A percentile compares a stretch with the other conserved stretches of the same genome.
Conservation (phyloP, 495 filamentous ascomycete species). For the Astrothelium macrocarpum region DNA sequence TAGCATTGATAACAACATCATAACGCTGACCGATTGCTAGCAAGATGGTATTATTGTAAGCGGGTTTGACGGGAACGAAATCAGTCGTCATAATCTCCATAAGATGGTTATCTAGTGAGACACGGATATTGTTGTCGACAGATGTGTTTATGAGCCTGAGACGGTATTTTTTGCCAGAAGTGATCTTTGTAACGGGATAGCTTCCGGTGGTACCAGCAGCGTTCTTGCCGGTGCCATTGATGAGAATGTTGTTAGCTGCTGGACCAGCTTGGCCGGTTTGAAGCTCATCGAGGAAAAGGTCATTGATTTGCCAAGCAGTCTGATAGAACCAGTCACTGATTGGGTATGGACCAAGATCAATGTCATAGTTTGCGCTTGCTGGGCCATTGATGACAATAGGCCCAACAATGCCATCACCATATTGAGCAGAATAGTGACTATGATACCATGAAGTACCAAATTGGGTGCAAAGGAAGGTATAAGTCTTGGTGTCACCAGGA, state of each 20-base stretch:
- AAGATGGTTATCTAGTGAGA: conserved; percentile 25
- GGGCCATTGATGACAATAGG: conserved; percentile 32
- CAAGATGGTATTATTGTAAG: conserved; percentile 20
- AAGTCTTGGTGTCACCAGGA: conserved; percentile 27
- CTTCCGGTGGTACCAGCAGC: conserved; percentile 18
- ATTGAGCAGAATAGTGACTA: conserved; percentile 29
- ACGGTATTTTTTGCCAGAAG: conserved; percentile 29
- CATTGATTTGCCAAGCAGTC: conserved; percentile 19
- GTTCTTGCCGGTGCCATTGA: conserved; percentile 31
- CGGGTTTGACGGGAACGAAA: conserved; percentile 32
- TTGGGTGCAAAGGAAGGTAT: conserved; percentile 31
- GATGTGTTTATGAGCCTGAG: conserved; percentile 31
- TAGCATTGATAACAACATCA: conserved; percentile 32
- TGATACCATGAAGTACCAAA: conserved; percentile 36
- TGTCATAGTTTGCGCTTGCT: conserved; percentile 31
- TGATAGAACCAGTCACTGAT: conserved; percentile 33
- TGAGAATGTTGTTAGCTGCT: conserved; percentile 24
- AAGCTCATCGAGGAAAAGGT: conserved; percentile 8
- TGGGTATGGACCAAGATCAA: conserved; percentile 28
- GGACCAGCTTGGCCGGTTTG: conserved; percentile 19
- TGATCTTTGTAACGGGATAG: conserved; percentile 24
- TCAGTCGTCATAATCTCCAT: conserved; percentile 31
- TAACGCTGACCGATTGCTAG: conserved; percentile 33
- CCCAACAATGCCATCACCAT: conserved; percentile 31
- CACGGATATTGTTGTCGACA: conserved; percentile 21